Percentiles rank a stretch among this genome's conserved stretches.
Evolutionary conservation across 805 yeast species (phyloP).

Genomic region (Saccharomycopsis fibuligera): DNA sequence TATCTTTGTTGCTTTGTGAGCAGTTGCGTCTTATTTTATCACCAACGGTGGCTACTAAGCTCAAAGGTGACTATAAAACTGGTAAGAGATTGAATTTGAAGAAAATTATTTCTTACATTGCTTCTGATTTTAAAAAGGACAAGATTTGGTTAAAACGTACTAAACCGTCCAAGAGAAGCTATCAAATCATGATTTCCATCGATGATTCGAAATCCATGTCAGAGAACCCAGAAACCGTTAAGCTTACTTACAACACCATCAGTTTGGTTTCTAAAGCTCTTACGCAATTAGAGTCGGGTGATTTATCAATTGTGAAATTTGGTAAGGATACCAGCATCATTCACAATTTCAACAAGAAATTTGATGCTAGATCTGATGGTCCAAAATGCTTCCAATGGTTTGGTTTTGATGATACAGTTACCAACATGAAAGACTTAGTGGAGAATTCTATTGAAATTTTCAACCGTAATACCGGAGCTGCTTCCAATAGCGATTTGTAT

Average conservation of each 20-base stretch:
- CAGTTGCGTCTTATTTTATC: conserved; percentile 88
- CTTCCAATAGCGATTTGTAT: conserved; percentile 68
- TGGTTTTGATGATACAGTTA: conserved; percentile 80
- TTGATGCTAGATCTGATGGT: conserved; percentile 70
- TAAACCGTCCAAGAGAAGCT: conserved; percentile 94
- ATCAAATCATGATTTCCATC: conserved; percentile 94
- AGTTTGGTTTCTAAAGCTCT: conserved; percentile 91
- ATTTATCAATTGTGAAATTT: conserved; percentile 80
- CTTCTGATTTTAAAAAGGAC: conserved; percentile 94
- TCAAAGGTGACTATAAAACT: conserved; percentile 92
- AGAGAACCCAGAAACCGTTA: conserved; percentile 75
- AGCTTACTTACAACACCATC: conserved; percentile 89
- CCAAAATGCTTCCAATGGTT: conserved; percentile 81
- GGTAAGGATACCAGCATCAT: conserved; percentile 81
- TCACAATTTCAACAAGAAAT: conserved; percentile 84
- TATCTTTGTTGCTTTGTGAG: conserved; percentile 84
- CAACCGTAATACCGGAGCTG: conserved; percentile 45
- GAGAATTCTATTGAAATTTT: conserved; percentile 67
- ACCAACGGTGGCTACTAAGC: conserved; percentile 93
- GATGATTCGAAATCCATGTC: conserved; percentile 98
- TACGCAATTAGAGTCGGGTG: conserved; percentile 92
- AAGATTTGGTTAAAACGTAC: conserved; percentile 98
- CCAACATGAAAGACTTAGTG: conserved; percentile 75
- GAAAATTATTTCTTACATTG: conserved; percentile 94
- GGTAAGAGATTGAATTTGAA: conserved; percentile 97